Conservation (phyloP, 345 rosid species). For the Eucalyptus curtisii region DNA sequence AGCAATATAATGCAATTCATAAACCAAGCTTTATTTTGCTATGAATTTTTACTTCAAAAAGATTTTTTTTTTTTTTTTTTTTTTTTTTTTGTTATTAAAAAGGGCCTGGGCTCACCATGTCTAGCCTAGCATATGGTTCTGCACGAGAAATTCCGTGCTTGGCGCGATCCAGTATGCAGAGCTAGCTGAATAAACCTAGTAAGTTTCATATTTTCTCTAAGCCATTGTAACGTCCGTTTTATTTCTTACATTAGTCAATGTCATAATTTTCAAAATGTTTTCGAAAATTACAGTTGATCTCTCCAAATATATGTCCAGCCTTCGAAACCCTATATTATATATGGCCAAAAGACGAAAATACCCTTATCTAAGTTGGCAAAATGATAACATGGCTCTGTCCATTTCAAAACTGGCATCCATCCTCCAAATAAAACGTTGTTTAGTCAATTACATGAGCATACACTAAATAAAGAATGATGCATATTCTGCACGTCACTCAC, state of each 20-base stretch:
- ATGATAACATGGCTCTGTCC: background rate
- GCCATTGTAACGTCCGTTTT: background rate
- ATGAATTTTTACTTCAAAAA: background rate
- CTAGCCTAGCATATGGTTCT: background rate
- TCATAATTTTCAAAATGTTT: background rate
- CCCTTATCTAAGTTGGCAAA: background rate
- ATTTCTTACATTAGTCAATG: background rate
- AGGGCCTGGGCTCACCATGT: background rate
- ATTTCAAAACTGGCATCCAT: background rate
- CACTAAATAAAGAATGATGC: background rate
- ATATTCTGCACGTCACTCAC: background rate
- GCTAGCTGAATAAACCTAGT: background rate
- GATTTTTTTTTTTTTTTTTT: background rate
- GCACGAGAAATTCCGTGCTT: background rate
- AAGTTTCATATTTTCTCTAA: background rate
- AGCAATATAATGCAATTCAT: background rate
- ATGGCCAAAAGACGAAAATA: background rate
- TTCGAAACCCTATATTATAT: background rate
- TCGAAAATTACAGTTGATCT: background rate
- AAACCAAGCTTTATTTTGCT: background rate
- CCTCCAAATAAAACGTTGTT: background rate
- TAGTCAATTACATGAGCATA: background rate
- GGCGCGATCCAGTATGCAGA: background rate
- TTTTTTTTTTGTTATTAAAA: background rate
- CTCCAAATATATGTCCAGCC: background rate